Conservation (phyloP, 2,329 filamentous ascomycete genomes). For the Chaetomium sp. region DNA sequence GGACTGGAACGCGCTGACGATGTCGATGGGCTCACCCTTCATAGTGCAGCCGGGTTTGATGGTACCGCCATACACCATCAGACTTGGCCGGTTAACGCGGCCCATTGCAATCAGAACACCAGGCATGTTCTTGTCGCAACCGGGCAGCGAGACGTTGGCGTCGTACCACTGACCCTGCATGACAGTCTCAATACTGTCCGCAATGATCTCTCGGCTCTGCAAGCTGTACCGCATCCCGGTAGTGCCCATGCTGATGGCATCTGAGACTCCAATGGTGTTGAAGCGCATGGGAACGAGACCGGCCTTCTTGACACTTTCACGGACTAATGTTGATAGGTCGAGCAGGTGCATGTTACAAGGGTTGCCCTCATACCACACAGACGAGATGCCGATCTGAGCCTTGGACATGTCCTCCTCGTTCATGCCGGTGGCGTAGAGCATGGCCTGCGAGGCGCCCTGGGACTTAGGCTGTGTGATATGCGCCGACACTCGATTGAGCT, state of each 20-base stretch:
- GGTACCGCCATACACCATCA: constrained; percentile 97
- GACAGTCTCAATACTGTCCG: constrained; percentile 96
- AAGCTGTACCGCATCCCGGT: constrained; percentile 93
- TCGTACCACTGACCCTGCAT: constrained; percentile 99
- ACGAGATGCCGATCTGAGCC: constrained; percentile 95
- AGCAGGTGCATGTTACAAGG: constrained; percentile 99
- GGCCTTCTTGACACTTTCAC: constrained; percentile 55
- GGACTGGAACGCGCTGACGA: constrained; percentile 95
- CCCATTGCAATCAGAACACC: constrained; percentile 91
- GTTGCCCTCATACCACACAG: constrained; percentile 96
- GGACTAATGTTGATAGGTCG: constrained; percentile 74
- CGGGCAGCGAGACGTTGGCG: constrained; percentile 90
- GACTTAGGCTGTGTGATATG: constrained; percentile 94
- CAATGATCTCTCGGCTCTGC: constrained; percentile 93
- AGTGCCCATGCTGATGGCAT: constrained; percentile 97
- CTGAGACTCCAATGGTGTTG: constrained; percentile 97
- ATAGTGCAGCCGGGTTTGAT: constrained; percentile 85
- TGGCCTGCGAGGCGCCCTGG: constrained; percentile 96
- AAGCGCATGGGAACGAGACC: constrained; percentile 92
- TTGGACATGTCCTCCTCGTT: constrained; percentile 85
- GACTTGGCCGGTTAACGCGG: constrained; percentile 81
- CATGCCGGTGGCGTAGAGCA: constrained; percentile 94
- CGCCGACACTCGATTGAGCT: constrained; percentile 77
- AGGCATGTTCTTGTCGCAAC: constrained; percentile 99
- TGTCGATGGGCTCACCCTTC: constrained; percentile 74